phyloP scores from a whole-genome alignment of 148 eudicot genomes.

The Gaultheria prostrata region DNA sequence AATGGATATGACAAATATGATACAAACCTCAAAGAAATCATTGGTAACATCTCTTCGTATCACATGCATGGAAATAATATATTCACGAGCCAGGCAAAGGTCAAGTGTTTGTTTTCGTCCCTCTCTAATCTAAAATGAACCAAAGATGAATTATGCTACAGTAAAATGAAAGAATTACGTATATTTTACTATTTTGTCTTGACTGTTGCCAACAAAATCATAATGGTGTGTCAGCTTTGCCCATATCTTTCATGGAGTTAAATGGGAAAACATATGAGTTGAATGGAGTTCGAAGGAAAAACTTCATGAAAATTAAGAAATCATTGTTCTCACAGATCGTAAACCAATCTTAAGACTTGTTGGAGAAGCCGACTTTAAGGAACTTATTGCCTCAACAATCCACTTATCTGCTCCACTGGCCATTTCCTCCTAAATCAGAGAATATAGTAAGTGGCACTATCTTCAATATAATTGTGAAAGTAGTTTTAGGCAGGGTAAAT shows the following conservation, averaged over 20 bases:
- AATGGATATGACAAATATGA: not conserved
- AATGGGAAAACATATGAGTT: not conserved
- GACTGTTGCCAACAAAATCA: not conserved
- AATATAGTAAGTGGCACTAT: not conserved
- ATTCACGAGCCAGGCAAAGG: constrained; percentile 28
- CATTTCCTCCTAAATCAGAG: constrained; percentile 5
- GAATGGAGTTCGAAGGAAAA: not conserved
- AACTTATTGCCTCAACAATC: constrained; percentile 27
- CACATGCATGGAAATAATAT: constrained; percentile 5
- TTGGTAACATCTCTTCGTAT: constrained; percentile 9
- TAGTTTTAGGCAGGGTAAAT: not conserved
- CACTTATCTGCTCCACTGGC: constrained; percentile 20
- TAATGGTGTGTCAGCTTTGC: not conserved
- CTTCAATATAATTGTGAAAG: not conserved
- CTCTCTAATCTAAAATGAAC: constrained; percentile 30
- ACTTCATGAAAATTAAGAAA: not conserved
- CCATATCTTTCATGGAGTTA: not conserved
- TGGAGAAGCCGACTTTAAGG: constrained; percentile 33
- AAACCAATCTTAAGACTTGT: constrained; percentile 28
- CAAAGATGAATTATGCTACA: not conserved
- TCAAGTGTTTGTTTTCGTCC: constrained; percentile 30
- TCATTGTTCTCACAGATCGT: constrained; percentile 20
- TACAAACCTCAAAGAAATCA: constrained; percentile 32
- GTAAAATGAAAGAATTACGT: not conserved
- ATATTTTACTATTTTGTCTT: not conserved